These are phyloP conservation scores for Achlya hypogyna DNA, from an alignment of 352 stramenopile species.

Conservation along the genomic window DNA sequence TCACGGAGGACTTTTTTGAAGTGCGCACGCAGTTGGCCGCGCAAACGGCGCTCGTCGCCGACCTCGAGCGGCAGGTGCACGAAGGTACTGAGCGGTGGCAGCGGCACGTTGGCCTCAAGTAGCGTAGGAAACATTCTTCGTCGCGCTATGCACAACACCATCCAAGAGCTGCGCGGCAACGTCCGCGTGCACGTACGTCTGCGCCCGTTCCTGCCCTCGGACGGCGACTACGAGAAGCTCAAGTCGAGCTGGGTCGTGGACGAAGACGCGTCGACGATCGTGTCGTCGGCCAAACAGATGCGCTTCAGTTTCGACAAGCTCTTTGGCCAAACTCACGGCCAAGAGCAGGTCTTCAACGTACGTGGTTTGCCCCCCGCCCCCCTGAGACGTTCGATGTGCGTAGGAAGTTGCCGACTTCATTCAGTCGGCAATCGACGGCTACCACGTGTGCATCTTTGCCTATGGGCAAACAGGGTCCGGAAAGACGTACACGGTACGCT, in stretches of 20 bases:
- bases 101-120: neutral
- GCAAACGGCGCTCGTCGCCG: slow-evolving; percentile 48
- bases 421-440: slow-evolving; percentile 94
- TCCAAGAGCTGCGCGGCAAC: slow-evolving; percentile 98
- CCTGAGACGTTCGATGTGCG: neutral
- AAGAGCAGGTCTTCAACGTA: slow-evolving; percentile 91
- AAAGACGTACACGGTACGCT: slow-evolving; percentile 91
- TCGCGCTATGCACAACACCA: slow-evolving; percentile 97
- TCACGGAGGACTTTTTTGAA: slow-evolving; percentile 59
- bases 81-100: slow-evolving; percentile 21
- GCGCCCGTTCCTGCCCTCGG: slow-evolving; percentile 84
- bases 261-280: slow-evolving; percentile 51
- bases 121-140: slow-evolving; percentile 50
- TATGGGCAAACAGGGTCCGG: slow-evolving; percentile 97
- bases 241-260: slow-evolving; percentile 16
- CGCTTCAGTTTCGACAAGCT: slow-evolving; percentile 98
- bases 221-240: slow-evolving; percentile 42
- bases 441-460: slow-evolving; percentile 98
- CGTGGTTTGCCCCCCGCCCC: neutral
- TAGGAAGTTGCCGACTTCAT: slow-evolving; percentile 83
- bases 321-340: slow-evolving; percentile 91
- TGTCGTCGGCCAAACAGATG: slow-evolving; percentile 57
- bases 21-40: slow-evolving; percentile 54
- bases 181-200: slow-evolving; percentile 96
- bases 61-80: slow-evolving; percentile 50